Base-by-base conservation (phyloP, 2,329 filamentous ascomycete species). In the Aspergillus calidoustus region DNA sequence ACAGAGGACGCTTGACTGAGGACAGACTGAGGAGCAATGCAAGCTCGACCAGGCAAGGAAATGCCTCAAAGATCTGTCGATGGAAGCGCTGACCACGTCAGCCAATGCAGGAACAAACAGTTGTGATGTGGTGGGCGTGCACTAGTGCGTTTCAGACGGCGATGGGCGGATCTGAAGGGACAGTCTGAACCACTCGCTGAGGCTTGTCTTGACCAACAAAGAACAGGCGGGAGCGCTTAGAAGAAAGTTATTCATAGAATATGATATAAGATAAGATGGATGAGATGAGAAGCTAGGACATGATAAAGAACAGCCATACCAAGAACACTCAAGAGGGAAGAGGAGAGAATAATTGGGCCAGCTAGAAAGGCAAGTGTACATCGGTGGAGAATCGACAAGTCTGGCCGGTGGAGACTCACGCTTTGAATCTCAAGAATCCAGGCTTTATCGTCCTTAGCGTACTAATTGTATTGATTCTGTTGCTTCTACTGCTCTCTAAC, bases 71-170 rank as follows among this genome's bases (percentile, higher is more conserved):
- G 49, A 51, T 15, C 4, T 38, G 28, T 47, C 11, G 28, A 43
- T n/a, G 8, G 43, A 43, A 59, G 50, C 41, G 57, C 41, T n/a
- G 49, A 52, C 41, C 57, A 59, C 57, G 57, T 59, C 57, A 59
- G 19, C 47, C 41, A 46, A 22, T 50, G 57, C 57, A 59, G 57
- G 57, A 53, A 59, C 57, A 58, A 28, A n/a, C 56, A 34, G 19
- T 23, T 9, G 19, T 19, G 30, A 30, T 17, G 46, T 25, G 31
- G 31, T 57, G 54, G 54, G 31, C 44, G 31, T 31, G 38, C 22
- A 25, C 22, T 47, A 48, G 56, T 44, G 56, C 17, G 56, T 58
- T 58, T 58, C 56, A 58, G 38, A 15, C 38, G 56, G n/a, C 48
- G 56, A 50, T 56, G n/a, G 30, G 34, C 31, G 38, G 25, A 41